These are phyloP conservation scores for Fusarium pininemorale DNA, from an alignment of 2,329 filamentous ascomycete genomes.

Conservation along the genomic window DNA sequence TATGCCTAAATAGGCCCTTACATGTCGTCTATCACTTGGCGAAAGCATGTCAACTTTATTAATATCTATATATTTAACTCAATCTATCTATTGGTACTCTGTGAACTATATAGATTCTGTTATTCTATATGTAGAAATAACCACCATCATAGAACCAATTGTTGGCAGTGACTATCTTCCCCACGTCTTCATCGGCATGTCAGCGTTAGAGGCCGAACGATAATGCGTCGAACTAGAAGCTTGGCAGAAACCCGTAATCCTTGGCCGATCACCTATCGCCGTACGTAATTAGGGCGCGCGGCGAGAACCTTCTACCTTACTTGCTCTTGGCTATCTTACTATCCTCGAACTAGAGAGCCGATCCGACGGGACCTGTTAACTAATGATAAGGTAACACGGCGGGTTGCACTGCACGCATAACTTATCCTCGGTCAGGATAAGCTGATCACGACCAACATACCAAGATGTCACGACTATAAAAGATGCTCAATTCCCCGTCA, in stretches of 20 bases:
- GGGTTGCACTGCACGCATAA: not conserved
- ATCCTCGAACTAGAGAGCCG: not conserved
- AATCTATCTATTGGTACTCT: too few species aligned
- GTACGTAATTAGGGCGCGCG: conserved; percentile 14
- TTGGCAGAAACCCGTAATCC: conserved; percentile 3
- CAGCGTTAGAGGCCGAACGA: not conserved
- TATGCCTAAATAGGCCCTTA: not conserved
- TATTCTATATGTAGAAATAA: too few species aligned
- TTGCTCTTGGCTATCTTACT: conserved; percentile 6
- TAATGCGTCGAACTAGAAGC: not conserved
- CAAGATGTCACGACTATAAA: conserved; percentile 8
- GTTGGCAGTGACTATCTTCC: not conserved
- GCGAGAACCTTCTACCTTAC: not conserved
- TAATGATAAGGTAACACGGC: conserved; percentile 30
- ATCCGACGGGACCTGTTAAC: conserved; percentile 6
- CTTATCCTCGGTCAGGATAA: too few species aligned
- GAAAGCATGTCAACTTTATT: not conserved
- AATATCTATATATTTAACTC: not conserved
- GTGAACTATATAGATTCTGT: rapidly evolving
- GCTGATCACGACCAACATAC: too few species aligned
- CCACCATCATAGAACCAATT: not conserved
- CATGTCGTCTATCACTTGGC: conserved; percentile 1
- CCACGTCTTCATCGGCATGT: not conserved
- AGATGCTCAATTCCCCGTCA: not conserved
- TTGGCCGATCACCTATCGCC: conserved; percentile 6